A percentile compares a stretch with the other conserved stretches of the same genome.
phyloP scores from a whole-genome alignment of 495 filamentous ascomycete genomes.

The Paragyromitra xinjiangensis region DNA sequence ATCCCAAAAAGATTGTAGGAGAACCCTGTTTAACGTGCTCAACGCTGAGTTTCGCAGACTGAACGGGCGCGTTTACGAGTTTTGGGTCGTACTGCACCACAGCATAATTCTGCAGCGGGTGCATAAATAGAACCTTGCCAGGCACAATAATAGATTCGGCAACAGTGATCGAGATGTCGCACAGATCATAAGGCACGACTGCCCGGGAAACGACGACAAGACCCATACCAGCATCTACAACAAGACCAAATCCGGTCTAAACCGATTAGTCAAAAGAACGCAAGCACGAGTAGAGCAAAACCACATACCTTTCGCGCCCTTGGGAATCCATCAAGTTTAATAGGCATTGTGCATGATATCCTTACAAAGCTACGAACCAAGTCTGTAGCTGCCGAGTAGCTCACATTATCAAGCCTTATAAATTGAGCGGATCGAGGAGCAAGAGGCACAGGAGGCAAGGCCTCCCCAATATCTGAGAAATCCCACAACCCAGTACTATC shows the following conservation, averaged over 20 bases:
- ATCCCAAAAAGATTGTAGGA: slow-evolving; percentile 93
- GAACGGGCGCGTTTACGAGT: slow-evolving; percentile 89
- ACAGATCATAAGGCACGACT: slow-evolving; percentile 93
- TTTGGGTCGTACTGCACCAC: slow-evolving; percentile 94
- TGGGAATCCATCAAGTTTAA: slow-evolving; percentile 96
- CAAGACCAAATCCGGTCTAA: slow-evolving; percentile 93
- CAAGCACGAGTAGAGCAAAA: slow-evolving; percentile 71
- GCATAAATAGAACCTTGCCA: slow-evolving; percentile 94
- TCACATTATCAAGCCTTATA: slow-evolving; percentile 87
- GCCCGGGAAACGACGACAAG: slow-evolving; percentile 92
- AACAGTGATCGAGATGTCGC: slow-evolving; percentile 93
- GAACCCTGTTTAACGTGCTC: slow-evolving; percentile 86
- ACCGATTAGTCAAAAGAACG: slow-evolving; percentile 83
- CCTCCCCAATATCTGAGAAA: slow-evolving; percentile 82
- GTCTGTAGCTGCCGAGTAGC: slow-evolving; percentile 86
- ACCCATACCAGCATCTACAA: slow-evolving; percentile 94
- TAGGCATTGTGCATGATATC: slow-evolving; percentile 86
- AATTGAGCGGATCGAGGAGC: slow-evolving; percentile 83
- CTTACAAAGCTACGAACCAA: slow-evolving; percentile 94
- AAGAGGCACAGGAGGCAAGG: slow-evolving; percentile 75
- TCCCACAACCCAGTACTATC: slow-evolving; percentile 91
- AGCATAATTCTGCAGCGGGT: slow-evolving; percentile 97
- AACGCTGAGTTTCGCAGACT: slow-evolving; percentile 82
- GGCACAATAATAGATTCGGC: slow-evolving; percentile 94
- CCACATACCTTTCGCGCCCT: slow-evolving; percentile 83